phyloP scores from a whole-genome alignment of 2,329 filamentous ascomycete genomes.

The Sporothrix pallida region DNA sequence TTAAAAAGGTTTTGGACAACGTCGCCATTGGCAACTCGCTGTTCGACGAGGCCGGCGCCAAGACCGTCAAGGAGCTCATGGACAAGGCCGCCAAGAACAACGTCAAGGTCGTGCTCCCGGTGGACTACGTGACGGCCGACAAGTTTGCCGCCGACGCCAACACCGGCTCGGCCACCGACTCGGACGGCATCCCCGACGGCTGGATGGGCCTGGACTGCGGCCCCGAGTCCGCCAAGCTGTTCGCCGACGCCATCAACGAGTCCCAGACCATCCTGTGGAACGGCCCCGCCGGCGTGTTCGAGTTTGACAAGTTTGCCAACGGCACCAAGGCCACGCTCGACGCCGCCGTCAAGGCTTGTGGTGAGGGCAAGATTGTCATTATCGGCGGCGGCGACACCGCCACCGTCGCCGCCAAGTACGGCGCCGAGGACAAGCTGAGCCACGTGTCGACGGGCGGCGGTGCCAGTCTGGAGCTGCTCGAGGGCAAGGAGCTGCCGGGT shows the following conservation, averaged over 20 bases:
- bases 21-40: constrained; percentile 89
- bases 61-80: constrained; percentile 85
- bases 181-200: constrained; percentile 89
- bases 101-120: constrained; percentile 92
- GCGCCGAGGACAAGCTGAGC: constrained; percentile 93
- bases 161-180: constrained; percentile 80
- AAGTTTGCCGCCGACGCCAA: constrained; percentile 89
- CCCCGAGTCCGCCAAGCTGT: constrained; percentile 83
- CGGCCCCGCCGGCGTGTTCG: constrained; percentile 95
- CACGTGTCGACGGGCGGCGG: constrained; percentile 98
- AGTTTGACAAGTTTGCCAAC: constrained; percentile 91
- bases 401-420: constrained; percentile 96
- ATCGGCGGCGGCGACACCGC: constrained; percentile 98
- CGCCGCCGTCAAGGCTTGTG: constrained; percentile 67
- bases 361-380: constrained; percentile 90
- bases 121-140: constrained; percentile 95
- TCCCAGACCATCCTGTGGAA: constrained; percentile 99
- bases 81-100: constrained; percentile 97
- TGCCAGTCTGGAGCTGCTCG: constrained; percentile 91
- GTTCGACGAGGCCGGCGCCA: constrained; percentile 91
- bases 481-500: constrained; percentile 97
- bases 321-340: constrained; percentile 93
- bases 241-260: constrained; percentile 83
- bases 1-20: constrained; percentile 97
- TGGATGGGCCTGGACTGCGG: constrained; percentile 99